Conservation (phyloP, 768 basidiomycete species). For the Harrya chromipes region DNA sequence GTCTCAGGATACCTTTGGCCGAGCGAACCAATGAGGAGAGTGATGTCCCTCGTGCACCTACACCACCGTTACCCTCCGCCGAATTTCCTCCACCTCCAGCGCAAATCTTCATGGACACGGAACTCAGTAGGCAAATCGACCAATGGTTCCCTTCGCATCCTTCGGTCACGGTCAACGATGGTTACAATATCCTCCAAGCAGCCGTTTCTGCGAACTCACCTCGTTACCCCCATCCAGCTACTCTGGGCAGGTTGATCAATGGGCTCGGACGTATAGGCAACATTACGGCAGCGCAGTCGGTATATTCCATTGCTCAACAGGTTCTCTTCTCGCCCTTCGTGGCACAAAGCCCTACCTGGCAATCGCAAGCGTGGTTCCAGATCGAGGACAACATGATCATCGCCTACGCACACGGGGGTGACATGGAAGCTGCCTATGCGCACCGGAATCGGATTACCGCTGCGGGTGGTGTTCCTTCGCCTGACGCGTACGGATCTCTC, state of each 20-base stretch:
- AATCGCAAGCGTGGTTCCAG: conserved; percentile 62
- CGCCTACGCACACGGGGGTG: conserved; percentile 77
- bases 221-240: conserved; percentile 48
- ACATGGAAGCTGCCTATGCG: conserved; percentile 74
- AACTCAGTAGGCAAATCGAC: conserved; percentile 32
- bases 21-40: conserved; percentile 11
- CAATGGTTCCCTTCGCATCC: conserved; percentile 30
- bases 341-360: conserved; percentile 43
- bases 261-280: conserved; percentile 62
- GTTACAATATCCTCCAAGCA: conserved; percentile 48
- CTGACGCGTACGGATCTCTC: conserved; percentile 90
- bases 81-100: conserved; percentile 10
- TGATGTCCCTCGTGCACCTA: conserved; percentile 4
- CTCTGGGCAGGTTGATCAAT: conserved; percentile 63
- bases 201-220: conserved; percentile 38
- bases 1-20: conserved; percentile 19
- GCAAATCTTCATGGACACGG: conserved; percentile 23
- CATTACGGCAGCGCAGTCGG: conserved; percentile 54
- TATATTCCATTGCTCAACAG: conserved; percentile 68
- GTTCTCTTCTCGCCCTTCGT: conserved; percentile 44
- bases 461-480: conserved; percentile 72
- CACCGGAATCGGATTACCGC: conserved; percentile 78
- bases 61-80: conserved; percentile 11
- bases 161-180: conserved; percentile 32
- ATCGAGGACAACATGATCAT: conserved; percentile 91